Conservation (phyloP, 2,329 filamentous ascomycete species). For the Calonectria pseudoturangicola region DNA sequence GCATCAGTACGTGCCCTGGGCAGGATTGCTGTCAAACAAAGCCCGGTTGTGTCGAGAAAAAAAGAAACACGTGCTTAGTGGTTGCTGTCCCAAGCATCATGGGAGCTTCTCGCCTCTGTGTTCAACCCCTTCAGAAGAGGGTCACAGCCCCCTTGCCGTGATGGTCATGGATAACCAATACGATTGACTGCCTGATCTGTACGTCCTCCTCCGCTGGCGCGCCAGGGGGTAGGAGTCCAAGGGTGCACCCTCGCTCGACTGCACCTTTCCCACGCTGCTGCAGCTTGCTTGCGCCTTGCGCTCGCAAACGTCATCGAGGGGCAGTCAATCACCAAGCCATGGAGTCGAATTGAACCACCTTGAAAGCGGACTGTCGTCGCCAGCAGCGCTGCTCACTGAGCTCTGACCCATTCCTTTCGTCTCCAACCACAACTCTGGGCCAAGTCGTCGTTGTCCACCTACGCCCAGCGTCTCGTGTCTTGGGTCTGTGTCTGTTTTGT, state of each 20-base stretch:
- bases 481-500: conserved; percentile 36
- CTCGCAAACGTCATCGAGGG: conserved; percentile 53
- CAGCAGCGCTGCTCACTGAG: conserved; percentile 34
- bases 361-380: neutral
- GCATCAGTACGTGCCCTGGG: conserved; percentile 5
- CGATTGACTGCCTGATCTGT: conserved; percentile 40
- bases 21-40: conserved; percentile 28
- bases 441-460: conserved; percentile 11
- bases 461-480: conserved; percentile 19
- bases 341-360: conserved; percentile 10
- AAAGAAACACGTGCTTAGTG: conserved; percentile 13
- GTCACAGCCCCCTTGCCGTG: conserved; percentile 30
- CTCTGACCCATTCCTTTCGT: conserved; percentile 37
- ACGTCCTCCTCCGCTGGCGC: conserved; percentile 23
- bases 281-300: conserved; percentile 34
- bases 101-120: conserved; percentile 16
- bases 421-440: conserved; percentile 6
- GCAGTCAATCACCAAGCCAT: conserved; percentile 37
- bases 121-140: conserved; percentile 29
- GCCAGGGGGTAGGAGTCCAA: conserved; percentile 35
- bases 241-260: conserved; percentile 38
- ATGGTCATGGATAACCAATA: conserved; percentile 22
- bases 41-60: neutral
- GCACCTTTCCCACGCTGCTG: conserved; percentile 28
- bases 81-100: conserved; percentile 8